Evolutionary conservation across 345 rosid genomes (phyloP).

Genomic region (Lumnitzera littorea): DNA sequence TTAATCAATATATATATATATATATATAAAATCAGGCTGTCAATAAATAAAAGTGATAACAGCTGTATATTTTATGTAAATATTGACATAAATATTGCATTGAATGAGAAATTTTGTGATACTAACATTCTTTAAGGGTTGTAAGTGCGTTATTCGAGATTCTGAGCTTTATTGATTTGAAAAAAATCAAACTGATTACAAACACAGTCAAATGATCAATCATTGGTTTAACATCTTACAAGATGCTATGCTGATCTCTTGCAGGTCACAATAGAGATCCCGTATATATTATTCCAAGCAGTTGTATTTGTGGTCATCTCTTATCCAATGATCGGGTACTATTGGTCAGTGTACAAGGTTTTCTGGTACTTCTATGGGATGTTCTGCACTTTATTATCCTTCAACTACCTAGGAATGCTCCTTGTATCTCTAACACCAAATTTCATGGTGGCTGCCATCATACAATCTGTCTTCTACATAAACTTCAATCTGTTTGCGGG

Average conservation of each 20-base stretch:
- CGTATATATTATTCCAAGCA: constrained; percentile 45
- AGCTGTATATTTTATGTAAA: too few species aligned
- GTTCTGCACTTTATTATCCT: constrained; percentile 44
- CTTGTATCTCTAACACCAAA: constrained; percentile 63
- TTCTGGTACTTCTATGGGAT: constrained; percentile 60
- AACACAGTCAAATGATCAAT: too few species aligned
- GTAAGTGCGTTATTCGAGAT: too few species aligned
- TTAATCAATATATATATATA: too few species aligned
- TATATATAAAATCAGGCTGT: too few species aligned
- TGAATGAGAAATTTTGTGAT: too few species aligned
- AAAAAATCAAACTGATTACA: too few species aligned
- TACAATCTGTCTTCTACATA: constrained; percentile 33
- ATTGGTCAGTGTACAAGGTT: constrained; percentile 38
- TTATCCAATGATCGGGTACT: constrained; percentile 73
- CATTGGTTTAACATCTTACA: too few species aligned
- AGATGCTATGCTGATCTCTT: background rate
- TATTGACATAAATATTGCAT: too few species aligned
- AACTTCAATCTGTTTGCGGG: constrained; percentile 56
- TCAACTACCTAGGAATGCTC: constrained; percentile 61
- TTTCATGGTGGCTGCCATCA: constrained; percentile 42
- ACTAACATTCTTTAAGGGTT: too few species aligned
- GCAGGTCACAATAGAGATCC: constrained; percentile 67
- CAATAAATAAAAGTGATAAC: too few species aligned
- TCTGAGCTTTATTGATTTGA: too few species aligned
- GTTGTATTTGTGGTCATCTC: constrained; percentile 29